phyloP scores from a whole-genome alignment of 139 green algal genomes.

The Tetraselmis chui region DNA sequence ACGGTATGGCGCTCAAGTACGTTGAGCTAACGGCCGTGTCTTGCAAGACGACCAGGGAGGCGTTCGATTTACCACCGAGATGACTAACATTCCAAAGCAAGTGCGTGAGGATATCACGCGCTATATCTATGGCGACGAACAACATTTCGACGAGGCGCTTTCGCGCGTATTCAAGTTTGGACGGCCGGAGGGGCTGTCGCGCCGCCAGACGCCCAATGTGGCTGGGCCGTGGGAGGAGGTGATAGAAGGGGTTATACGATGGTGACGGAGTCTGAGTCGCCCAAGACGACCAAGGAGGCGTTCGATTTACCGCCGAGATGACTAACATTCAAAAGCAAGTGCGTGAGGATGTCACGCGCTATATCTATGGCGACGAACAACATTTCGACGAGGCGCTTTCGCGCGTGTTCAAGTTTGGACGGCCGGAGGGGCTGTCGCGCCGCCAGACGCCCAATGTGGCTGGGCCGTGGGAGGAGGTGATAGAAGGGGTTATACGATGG shows the following conservation, averaged over 20 bases:
- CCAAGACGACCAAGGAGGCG: no score
- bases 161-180: slow-evolving; percentile 83
- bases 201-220: slow-evolving; percentile 65
- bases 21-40: slow-evolving; percentile 48
- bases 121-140: slow-evolving; percentile 94
- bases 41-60: slow-evolving; percentile 66
- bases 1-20: slow-evolving; percentile 91
- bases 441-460: slow-evolving; percentile 63
- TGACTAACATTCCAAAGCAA: slow-evolving; percentile 94
- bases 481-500: slow-evolving; percentile 57
- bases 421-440: slow-evolving; percentile 52
- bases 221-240: slow-evolving; percentile 76
- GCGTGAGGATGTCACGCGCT: slow-evolving; percentile 66
- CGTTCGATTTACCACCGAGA: slow-evolving; percentile 70
- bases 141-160: slow-evolving; percentile 95
- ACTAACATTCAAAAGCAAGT: slow-evolving; percentile 96
- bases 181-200: slow-evolving; percentile 51
- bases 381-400: slow-evolving; percentile 94
- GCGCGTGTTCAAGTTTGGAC: slow-evolving; percentile 80
- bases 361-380: slow-evolving; percentile 95
- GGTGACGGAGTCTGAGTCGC: slow-evolving; percentile 75
- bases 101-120: slow-evolving; percentile 71
- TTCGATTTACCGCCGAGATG: slow-evolving; percentile 63
- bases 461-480: slow-evolving; percentile 78
- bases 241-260: slow-evolving; percentile 56